Conservation (phyloP, 2,329 filamentous ascomycete genomes). For the Sporothrix protearum region DNA sequence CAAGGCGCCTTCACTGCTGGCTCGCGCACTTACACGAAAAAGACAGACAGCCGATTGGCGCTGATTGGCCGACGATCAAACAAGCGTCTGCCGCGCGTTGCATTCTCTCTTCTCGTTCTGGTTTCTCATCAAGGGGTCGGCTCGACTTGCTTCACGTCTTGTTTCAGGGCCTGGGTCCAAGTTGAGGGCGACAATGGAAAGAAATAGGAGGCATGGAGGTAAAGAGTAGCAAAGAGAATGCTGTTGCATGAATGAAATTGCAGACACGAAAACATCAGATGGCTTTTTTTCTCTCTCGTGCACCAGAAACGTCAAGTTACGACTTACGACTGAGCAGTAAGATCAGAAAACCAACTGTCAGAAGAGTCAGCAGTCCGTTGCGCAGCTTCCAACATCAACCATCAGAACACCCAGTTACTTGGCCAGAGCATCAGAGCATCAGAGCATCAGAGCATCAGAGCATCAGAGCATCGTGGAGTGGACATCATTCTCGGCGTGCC, state of each 20-base stretch:
- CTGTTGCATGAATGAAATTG: background rate
- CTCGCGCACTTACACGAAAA: slow-evolving; percentile 11
- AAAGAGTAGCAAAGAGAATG: background rate
- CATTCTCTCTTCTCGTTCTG: background rate
- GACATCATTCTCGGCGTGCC: background rate
- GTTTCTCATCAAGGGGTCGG: background rate
- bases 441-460: no score
- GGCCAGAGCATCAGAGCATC: background rate
- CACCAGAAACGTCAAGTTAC: background rate
- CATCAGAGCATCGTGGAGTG: background rate
- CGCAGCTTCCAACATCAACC: background rate
- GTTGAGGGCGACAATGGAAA: background rate
- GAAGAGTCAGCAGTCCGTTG: background rate
- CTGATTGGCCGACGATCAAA: slow-evolving; percentile 22
- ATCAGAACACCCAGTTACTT: background rate
- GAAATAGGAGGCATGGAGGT: background rate
- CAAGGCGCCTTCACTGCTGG: no score
- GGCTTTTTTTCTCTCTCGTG: background rate
- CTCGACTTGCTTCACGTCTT: slow-evolving; percentile 22
- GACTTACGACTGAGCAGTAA: background rate
- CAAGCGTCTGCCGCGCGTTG: slow-evolving; percentile 1
- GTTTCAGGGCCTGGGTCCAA: slow-evolving; percentile 17
- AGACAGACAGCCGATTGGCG: slow-evolving; percentile 15
- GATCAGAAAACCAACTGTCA: background rate
- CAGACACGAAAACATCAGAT: slow-evolving; percentile 1